These are phyloP conservation scores for Russula sp. DNA, from an alignment of 768 basidiomycete genomes.

Conservation along the genomic window DNA sequence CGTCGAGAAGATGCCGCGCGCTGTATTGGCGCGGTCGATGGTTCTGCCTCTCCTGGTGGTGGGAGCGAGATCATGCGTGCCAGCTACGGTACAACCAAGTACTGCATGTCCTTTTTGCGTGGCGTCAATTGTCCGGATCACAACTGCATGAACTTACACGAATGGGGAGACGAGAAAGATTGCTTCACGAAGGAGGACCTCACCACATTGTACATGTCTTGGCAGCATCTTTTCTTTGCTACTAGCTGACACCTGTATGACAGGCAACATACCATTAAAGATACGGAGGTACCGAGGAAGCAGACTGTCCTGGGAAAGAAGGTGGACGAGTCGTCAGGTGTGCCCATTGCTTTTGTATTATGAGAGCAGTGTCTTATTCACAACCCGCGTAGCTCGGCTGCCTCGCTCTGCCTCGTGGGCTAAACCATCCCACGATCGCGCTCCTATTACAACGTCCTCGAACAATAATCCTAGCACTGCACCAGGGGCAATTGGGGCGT, in stretches of 20 bases:
- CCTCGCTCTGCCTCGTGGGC: constrained; percentile 57
- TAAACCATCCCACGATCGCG: constrained; percentile 32
- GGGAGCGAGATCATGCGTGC: constrained; percentile 88
- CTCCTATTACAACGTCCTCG: constrained; percentile 32
- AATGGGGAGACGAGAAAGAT: constrained; percentile 98
- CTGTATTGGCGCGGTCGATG: constrained; percentile 90
- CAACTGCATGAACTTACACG: constrained; percentile 91
- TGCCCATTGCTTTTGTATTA: neutral
- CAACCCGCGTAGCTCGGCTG: constrained; percentile 43
- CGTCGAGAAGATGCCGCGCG: constrained; percentile 92
- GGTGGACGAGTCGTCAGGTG: constrained; percentile 44
- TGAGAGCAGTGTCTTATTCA: constrained; percentile 17
- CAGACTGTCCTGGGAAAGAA: constrained; percentile 51
- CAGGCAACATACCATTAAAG: constrained; percentile 92
- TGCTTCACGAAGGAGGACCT: constrained; percentile 97
- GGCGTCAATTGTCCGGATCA: constrained; percentile 80
- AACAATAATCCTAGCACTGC: constrained; percentile 26
- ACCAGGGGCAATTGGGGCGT: constrained; percentile 12
- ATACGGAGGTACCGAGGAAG: constrained; percentile 68
- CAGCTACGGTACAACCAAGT: constrained; percentile 95
- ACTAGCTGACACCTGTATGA: constrained; percentile 21
- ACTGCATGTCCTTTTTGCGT: constrained; percentile 94
- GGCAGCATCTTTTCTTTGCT: constrained; percentile 14
- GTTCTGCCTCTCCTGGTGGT: constrained; percentile 85
- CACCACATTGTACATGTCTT: constrained; percentile 70